These are phyloP conservation scores for Gracilaria gracilis DNA, from an alignment of 23 red algal species.

Conservation along the genomic window DNA sequence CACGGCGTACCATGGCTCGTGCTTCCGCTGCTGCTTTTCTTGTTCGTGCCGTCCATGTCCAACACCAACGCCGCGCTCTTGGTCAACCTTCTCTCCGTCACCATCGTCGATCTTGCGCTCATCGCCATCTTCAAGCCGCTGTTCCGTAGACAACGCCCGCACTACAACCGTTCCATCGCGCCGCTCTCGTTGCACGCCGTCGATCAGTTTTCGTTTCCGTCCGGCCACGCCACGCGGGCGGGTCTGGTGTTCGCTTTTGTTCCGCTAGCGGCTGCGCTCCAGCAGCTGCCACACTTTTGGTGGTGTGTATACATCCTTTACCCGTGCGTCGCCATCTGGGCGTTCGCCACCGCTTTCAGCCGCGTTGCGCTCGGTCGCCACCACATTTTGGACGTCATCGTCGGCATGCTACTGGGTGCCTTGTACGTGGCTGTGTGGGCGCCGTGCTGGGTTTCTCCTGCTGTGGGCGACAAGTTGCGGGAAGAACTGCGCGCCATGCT, in stretches of 20 bases:
- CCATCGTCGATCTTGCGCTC: conserved; percentile 62
- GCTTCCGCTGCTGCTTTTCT: conserved; percentile 24
- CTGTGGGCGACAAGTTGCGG: conserved; percentile 14
- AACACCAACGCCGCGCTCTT: conserved; percentile 24
- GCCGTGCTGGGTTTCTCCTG: conserved; percentile 51
- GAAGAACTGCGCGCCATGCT: conserved; percentile 33
- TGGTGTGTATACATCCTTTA: not conserved
- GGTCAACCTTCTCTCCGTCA: conserved; percentile 52
- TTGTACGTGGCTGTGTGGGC: conserved; percentile 50
- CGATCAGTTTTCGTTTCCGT: conserved; percentile 88
- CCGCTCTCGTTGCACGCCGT: conserved; percentile 64
- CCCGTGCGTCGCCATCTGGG: conserved; percentile 50
- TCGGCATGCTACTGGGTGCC: conserved; percentile 61
- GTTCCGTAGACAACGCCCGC: conserved; percentile 66
- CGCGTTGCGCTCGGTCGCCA: conserved; percentile 82
- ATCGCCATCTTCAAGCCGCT: conserved; percentile 67
- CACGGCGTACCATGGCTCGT: conserved; percentile 84
- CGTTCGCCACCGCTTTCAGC: conserved; percentile 32
- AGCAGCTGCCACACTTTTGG: conserved; percentile 15
- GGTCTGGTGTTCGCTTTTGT: conserved; percentile 59
- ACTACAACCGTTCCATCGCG: conserved; percentile 66
- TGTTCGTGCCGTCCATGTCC: conserved; percentile 34
- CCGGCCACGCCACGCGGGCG: conserved; percentile 76
- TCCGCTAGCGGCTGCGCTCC: not conserved
- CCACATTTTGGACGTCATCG: conserved; percentile 78